Percentiles rank a stretch among this genome's conserved stretches.
phyloP scores from a whole-genome alignment of 345 rosid species.

The Tarenaya hassleriana region DNA sequence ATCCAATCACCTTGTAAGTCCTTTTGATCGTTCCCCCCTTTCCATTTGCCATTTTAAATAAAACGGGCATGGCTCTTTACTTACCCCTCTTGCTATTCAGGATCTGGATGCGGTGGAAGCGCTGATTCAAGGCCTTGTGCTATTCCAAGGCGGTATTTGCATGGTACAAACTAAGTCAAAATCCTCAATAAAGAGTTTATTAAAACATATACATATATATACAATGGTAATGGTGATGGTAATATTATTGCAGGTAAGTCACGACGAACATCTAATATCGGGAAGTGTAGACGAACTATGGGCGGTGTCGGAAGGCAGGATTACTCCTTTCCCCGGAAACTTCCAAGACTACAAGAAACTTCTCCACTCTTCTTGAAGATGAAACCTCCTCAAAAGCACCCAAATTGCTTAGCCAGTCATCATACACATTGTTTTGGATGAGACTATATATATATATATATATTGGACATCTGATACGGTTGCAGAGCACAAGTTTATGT shows the following conservation, averaged over 20 bases:
- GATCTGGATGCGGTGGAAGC: slow-evolving; percentile 99
- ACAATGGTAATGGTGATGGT: neutral
- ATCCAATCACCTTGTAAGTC: slow-evolving; percentile 96
- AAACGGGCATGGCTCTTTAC: neutral
- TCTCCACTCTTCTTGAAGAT: slow-evolving; percentile 40
- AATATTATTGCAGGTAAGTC: slow-evolving; percentile 66
- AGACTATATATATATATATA: too few species aligned
- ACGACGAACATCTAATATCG: slow-evolving; percentile 92
- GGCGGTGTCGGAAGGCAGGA: slow-evolving; percentile 80
- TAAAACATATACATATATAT: neutral
- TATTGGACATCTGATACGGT: too few species aligned
- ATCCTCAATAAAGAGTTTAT: neutral
- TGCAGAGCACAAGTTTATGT: too few species aligned
- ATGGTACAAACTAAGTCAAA: slow-evolving; percentile 48
- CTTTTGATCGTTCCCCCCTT: neutral
- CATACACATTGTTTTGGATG: too few species aligned
- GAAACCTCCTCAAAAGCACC: too few species aligned
- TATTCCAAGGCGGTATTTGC: slow-evolving; percentile 96
- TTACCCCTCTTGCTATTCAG: too few species aligned
- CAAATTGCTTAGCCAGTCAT: too few species aligned
- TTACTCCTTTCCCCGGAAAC: slow-evolving; percentile 66
- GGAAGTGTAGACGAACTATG: slow-evolving; percentile 97
- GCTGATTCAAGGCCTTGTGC: slow-evolving; percentile 89
- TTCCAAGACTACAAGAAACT: slow-evolving; percentile 92
- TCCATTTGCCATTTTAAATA: slow-evolving; percentile 9